phyloP scores from a whole-genome alignment of 495 filamentous ascomycete genomes.

The Letharia lupina region DNA sequence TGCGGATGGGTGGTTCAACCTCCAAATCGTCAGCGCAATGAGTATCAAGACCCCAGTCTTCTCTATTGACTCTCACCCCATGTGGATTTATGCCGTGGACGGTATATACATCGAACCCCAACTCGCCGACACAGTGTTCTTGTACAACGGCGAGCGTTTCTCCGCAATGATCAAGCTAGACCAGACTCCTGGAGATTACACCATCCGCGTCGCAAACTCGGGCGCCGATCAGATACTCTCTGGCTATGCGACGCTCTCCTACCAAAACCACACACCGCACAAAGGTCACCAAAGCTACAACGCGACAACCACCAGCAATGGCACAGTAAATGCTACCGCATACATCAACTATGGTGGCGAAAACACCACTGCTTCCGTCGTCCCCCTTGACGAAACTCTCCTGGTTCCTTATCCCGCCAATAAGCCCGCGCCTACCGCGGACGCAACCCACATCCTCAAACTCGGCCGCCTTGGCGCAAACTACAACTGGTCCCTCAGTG shows the following conservation, averaged over 20 bases:
- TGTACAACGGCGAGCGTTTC: constrained; percentile 38
- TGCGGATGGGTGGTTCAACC: constrained; percentile 31
- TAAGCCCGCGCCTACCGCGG: constrained; percentile 11
- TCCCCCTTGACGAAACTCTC: constrained; percentile 24
- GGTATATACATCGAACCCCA: constrained; percentile 38
- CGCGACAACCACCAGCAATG: constrained; percentile 1
- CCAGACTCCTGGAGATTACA: constrained; percentile 30
- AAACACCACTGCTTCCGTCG: constrained; percentile 25
- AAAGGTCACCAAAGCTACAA: background rate
- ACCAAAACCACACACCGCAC: constrained; percentile 14
- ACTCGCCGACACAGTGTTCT: constrained; percentile 31
- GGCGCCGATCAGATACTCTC: constrained; percentile 33
- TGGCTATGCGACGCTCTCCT: constrained; percentile 29
- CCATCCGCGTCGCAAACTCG: constrained; percentile 32
- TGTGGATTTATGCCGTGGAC: constrained; percentile 41
- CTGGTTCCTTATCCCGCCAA: constrained; percentile 14
- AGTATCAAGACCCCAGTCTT: constrained; percentile 28
- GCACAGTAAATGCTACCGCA: constrained; percentile 11
- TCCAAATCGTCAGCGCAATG: constrained; percentile 34
- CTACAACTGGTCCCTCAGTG: constrained; percentile 15
- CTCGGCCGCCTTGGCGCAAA: constrained; percentile 16
- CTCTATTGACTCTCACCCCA: constrained; percentile 36
- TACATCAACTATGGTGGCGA: constrained; percentile 31
- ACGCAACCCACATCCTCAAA: constrained; percentile 20
- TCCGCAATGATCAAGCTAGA: constrained; percentile 35